Evolutionary conservation across 768 basidiomycete species (phyloP).

Genomic region (Boletus pseudo-olivaceus): DNA sequence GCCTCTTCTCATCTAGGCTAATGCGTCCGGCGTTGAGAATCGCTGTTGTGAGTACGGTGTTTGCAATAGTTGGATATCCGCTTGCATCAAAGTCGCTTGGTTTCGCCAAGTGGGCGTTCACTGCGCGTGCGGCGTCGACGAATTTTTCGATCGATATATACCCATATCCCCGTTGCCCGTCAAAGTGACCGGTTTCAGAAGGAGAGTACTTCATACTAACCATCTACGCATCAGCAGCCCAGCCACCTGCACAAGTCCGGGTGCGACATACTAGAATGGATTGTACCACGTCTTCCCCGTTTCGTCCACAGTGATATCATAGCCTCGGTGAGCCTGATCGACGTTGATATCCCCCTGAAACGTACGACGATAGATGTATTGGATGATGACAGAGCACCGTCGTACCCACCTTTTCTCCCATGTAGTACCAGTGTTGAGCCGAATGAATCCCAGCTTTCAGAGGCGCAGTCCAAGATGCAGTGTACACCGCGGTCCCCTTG

Average conservation of each 20-base stretch:
- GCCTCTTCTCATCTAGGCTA: constrained; percentile 84
- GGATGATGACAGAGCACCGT: not conserved
- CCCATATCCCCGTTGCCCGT: constrained; percentile 91
- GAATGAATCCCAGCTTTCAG: constrained; percentile 86
- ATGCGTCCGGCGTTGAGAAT: constrained; percentile 89
- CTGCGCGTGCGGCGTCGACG: constrained; percentile 74
- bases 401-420: constrained; percentile 74
- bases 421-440: constrained; percentile 92
- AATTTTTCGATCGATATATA: constrained; percentile 92
- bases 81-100: constrained; percentile 74
- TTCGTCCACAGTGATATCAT: constrained; percentile 84
- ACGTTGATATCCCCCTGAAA: constrained; percentile 83
- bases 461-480: constrained; percentile 93
- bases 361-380: not conserved
- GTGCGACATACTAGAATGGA: constrained; percentile 78
- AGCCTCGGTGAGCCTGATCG: constrained; percentile 93
- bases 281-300: constrained; percentile 84
- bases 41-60: constrained; percentile 83
- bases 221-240: constrained; percentile 5
- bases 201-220: constrained; percentile 91
- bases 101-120: constrained; percentile 66
- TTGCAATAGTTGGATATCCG: constrained; percentile 84
- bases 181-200: constrained; percentile 88
- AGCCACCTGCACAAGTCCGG: not conserved
- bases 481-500: constrained; percentile 86